A percentile compares a stretch with the other conserved stretches of the same genome.
Evolutionary conservation across 768 basidiomycete genomes (phyloP).

Genomic region (Tephrocybe sp.): DNA sequence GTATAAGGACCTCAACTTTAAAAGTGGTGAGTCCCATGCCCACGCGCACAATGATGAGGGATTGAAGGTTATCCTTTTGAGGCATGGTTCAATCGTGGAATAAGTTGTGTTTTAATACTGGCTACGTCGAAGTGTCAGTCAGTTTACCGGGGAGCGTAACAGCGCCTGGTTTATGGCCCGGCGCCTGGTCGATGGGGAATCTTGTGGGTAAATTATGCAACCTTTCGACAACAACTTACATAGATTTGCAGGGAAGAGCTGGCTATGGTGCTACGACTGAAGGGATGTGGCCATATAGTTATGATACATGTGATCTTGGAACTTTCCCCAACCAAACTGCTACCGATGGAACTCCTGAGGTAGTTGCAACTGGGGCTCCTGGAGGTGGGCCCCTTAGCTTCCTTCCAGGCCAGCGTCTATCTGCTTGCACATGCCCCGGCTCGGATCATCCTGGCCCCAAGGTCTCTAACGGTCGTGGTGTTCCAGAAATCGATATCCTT

Average conservation of each 20-base stretch:
- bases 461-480: constrained; percentile 65
- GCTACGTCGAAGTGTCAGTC: constrained; percentile 82
- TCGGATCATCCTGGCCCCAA: constrained; percentile 88
- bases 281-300: constrained; percentile 85
- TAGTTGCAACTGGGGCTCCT: constrained; percentile 51
- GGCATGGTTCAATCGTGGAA: constrained; percentile 89
- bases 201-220: constrained; percentile 34
- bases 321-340: constrained; percentile 82
- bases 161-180: constrained; percentile 84
- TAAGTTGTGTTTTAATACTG: constrained; percentile 92
- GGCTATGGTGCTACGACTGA: constrained; percentile 91
- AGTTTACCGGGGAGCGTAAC: constrained; percentile 66
- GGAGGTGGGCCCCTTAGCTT: constrained; percentile 63
- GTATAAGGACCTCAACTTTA: constrained; percentile 81
- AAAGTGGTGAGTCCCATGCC: constrained; percentile 58
- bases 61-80: constrained; percentile 18
- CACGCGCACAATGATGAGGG: constrained; percentile 8
- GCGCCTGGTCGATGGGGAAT: constrained; percentile 80
- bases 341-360: constrained; percentile 55
- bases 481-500: constrained; percentile 92
- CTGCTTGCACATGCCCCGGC: constrained; percentile 85
- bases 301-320: constrained; percentile 82
- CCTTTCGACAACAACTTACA: neutral
- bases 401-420: constrained; percentile 84
- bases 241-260: constrained; percentile 58